Conservation (phyloP, 208 protist genomes). For the Trypanosomatidae sp. region DNA sequence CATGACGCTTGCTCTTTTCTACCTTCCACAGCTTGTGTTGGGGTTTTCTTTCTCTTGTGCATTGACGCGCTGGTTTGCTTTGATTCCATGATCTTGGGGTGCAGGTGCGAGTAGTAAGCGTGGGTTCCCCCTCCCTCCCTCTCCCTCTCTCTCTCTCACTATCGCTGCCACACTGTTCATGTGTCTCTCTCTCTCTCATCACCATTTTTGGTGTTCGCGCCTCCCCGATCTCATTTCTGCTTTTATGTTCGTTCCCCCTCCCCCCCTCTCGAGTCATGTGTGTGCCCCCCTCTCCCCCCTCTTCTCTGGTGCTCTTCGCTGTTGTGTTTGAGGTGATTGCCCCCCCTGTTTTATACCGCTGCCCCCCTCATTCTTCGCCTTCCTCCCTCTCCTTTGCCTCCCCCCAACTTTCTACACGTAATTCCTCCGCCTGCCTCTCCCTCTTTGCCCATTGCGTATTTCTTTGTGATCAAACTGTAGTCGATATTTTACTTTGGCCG, state of each 20-base stretch:
- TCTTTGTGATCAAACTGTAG: not conserved
- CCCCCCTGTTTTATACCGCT: not conserved
- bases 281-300: not conserved
- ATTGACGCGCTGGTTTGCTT: too few species aligned
- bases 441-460: not conserved
- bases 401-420: not conserved
- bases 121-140: not conserved
- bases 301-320: constrained; percentile 5
- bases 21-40: not conserved
- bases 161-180: not conserved
- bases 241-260: not conserved
- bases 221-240: not conserved
- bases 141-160: not conserved
- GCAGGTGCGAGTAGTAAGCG: too few species aligned
- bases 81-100: too few species aligned
- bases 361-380: not conserved
- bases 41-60: too few species aligned
- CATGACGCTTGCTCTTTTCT: not conserved
- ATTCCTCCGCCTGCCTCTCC: not conserved
- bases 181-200: not conserved
- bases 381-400: not conserved
- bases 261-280: not conserved
- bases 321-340: not conserved
- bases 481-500: too few species aligned
- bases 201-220: constrained; percentile 1